Percentiles rank a stretch among this genome's conserved stretches.
These are phyloP conservation scores for Saccharomyces hybrid DNA, from an alignment of 1,139 yeast species.

Conservation along the genomic window DNA sequence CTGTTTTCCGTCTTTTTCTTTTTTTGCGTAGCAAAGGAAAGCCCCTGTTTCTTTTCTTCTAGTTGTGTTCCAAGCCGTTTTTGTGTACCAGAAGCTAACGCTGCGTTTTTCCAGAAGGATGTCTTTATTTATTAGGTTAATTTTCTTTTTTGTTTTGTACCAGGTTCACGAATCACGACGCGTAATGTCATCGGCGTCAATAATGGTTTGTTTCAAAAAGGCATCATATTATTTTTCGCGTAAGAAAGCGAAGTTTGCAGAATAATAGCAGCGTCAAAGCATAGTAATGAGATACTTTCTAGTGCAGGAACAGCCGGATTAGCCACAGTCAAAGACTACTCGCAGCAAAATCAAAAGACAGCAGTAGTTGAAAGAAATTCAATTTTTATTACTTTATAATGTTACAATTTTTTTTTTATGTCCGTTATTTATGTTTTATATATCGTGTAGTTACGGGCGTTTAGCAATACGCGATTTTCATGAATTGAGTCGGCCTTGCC, in stretches of 20 bases:
- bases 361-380: neutral
- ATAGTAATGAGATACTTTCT: neutral
- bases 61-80: constrained; percentile 3
- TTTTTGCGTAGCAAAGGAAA: neutral
- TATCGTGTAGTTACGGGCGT: neutral
- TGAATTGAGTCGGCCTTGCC: neutral
- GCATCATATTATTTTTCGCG: neutral
- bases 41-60: neutral
- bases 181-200: neutral
- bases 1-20: neutral
- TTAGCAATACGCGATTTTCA: neutral
- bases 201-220: neutral
- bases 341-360: neutral
- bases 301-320: too few relatives aligned
- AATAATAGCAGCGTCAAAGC: neutral
- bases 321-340: neutral
- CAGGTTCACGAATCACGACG: neutral
- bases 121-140: neutral
- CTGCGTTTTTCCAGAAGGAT: neutral
- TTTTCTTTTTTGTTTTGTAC: neutral
- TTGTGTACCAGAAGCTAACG: constrained; percentile 3
- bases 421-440: neutral
- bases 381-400: neutral
- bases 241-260: neutral
- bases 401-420: constrained; percentile 1